Percentiles rank a stretch among this genome's conserved stretches.
phyloP scores from a whole-genome alignment of 495 filamentous ascomycete species.

The Penicillium odoratum region DNA sequence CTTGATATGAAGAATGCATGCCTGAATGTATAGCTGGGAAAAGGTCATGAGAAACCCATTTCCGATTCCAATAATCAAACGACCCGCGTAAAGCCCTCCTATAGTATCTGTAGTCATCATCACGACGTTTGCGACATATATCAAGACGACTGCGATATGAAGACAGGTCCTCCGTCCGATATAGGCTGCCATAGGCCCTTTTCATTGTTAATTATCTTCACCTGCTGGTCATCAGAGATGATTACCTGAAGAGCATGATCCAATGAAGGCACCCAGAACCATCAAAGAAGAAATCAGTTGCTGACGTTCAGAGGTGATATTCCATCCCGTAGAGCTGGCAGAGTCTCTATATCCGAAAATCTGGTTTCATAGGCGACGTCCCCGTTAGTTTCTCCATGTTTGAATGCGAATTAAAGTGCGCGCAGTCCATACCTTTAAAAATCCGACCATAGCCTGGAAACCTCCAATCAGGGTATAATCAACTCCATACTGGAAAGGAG shows the following conservation, averaged over 20 bases:
- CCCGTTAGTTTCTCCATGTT: background rate
- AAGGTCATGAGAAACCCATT: slow-evolving; percentile 62
- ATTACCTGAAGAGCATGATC: slow-evolving; percentile 44
- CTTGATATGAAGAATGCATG: slow-evolving; percentile 8
- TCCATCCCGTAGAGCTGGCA: slow-evolving; percentile 49
- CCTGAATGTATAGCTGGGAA: slow-evolving; percentile 58
- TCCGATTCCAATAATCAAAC: slow-evolving; percentile 56
- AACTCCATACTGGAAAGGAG: slow-evolving; percentile 62
- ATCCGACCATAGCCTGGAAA: slow-evolving; percentile 63
- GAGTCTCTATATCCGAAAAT: slow-evolving; percentile 35
- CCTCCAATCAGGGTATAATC: slow-evolving; percentile 63
- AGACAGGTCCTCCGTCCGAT: slow-evolving; percentile 49
- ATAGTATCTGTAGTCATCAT: slow-evolving; percentile 58
- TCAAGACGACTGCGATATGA: slow-evolving; percentile 50
- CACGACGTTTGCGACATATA: slow-evolving; percentile 50
- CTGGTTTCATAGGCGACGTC: slow-evolving; percentile 12
- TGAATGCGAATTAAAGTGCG: background rate
- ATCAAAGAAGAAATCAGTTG: slow-evolving; percentile 46
- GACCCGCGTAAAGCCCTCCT: slow-evolving; percentile 54
- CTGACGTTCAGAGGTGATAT: slow-evolving; percentile 52
- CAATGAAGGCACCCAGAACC: slow-evolving; percentile 60
- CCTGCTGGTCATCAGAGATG: background rate
- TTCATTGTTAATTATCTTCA: background rate
- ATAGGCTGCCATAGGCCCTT: slow-evolving; percentile 48
- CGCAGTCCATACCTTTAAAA: slow-evolving; percentile 41